Evolutionary conservation across 192 early-diverging fungal species (phyloP).

Genomic region (Fimicolochytrium jonesii): DNA sequence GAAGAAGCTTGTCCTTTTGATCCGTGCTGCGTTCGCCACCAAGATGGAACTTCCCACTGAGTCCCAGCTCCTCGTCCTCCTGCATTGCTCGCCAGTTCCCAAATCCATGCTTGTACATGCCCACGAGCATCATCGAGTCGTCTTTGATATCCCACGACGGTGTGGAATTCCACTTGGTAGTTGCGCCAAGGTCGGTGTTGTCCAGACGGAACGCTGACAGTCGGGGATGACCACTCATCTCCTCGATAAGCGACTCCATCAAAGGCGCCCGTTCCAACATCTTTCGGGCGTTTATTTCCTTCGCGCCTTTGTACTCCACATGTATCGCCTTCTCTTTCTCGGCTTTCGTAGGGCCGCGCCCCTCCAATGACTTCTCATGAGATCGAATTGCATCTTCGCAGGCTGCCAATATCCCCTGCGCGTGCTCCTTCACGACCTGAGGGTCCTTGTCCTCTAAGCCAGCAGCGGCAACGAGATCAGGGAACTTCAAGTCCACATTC

Average conservation of each 20-base stretch:
- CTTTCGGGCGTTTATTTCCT: slow-evolving; percentile 80
- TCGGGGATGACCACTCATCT: slow-evolving; percentile 54
- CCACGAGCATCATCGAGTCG: slow-evolving; percentile 93
- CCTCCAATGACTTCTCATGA: slow-evolving; percentile 24
- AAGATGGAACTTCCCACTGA: slow-evolving; percentile 83
- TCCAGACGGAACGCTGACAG: slow-evolving; percentile 70
- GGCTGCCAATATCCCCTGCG: slow-evolving; percentile 40
- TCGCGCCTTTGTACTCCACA: slow-evolving; percentile 56
- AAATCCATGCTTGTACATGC: slow-evolving; percentile 90
- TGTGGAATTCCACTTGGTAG: slow-evolving; percentile 12
- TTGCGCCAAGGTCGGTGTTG: slow-evolving; percentile 7
- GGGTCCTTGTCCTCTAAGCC: slow-evolving; percentile 59
- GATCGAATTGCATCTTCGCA: slow-evolving; percentile 56
- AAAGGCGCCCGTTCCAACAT: slow-evolving; percentile 74
- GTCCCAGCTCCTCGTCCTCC: slow-evolving; percentile 70
- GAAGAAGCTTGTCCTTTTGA: slow-evolving; percentile 50
- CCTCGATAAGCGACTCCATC: slow-evolving; percentile 58
- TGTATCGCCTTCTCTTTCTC: slow-evolving; percentile 32
- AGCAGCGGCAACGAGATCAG: slow-evolving; percentile 75
- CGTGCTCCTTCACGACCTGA: slow-evolving; percentile 44
- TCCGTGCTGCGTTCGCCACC: slow-evolving; percentile 28
- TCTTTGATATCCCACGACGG: slow-evolving; percentile 82
- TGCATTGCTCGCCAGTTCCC: slow-evolving; percentile 84
- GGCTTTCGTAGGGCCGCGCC: slow-evolving; percentile 25
- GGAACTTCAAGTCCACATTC: slow-evolving; percentile 69